Evolutionary conservation across 2,329 filamentous ascomycete genomes (phyloP), one percentile per base, ranked within the genome.

Genomic region (Pseudocercospora musae): DNA sequence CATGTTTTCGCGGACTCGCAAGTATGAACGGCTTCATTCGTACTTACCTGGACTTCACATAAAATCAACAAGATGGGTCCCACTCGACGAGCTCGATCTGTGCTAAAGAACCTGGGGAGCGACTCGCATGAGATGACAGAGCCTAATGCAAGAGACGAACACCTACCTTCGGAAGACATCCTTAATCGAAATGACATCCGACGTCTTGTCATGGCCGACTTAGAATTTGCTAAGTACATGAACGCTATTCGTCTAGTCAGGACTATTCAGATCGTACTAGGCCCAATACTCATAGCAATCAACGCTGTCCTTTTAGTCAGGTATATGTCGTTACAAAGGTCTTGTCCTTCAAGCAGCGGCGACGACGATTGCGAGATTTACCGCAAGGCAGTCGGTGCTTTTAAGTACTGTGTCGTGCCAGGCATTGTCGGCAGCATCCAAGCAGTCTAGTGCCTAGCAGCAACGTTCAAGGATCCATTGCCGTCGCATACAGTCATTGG

Each of bases 381-480:
- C 21, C 33, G 20, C 33, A 57, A 46, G 25, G 54, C 54, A 40
- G 54, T 57, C 54, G 54, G 54, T 11, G 54, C 54, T 15, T 57
- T 57, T 37, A 57, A 27, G 25, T 44, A 57, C 25, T 57, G 54
- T 37, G 25, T 57, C 21, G 37, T 57, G 3, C 54, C 54, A 1
- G 54, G 54, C 8, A 37, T 57, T 20, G 29, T 40, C 21, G 42
- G 33, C 37, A 25, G 46, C 13, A 4, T 57, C 10, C 54, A 57
- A 48, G 54, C 20, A 7, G 13, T 15, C 37, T 27, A 15, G 15
- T 21, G 54, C 18, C 15, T 57, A 4, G 13, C 15, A n/a, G 54
- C 54, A 15, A 57, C 54, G 4, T 57, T 46, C 54, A 29, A 46
- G 20, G 21, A 25, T 25, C 54, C 46, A 15, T 13, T 49, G 6